phyloP scores from a whole-genome alignment of 768 basidiomycete species.

The Termitomyces sp. region DNA sequence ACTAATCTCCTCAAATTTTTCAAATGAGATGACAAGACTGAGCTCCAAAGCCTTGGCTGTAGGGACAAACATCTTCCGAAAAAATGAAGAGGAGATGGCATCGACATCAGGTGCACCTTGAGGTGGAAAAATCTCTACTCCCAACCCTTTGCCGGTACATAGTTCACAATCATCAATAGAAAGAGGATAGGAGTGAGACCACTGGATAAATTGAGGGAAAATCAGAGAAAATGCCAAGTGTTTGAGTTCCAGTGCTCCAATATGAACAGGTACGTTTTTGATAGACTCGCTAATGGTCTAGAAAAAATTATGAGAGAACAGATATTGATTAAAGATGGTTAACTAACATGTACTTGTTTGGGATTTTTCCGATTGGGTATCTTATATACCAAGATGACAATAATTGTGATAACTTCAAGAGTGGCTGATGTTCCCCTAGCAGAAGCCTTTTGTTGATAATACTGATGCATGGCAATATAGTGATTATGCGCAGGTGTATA shows the following conservation, averaged over 20 bases:
- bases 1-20: no score
- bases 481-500: neutral
- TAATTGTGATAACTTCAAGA: neutral
- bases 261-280: neutral
- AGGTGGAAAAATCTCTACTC: no score
- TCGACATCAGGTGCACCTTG: no score
- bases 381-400: neutral
- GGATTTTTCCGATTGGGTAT: neutral
- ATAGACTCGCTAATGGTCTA: neutral
- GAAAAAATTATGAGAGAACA: neutral
- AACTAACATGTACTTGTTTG: neutral
- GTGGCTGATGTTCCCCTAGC: neutral
- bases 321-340: no score
- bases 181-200: neutral
- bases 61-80: no score
- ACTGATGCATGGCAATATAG: neutral
- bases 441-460: neutral
- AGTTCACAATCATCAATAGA: neutral
- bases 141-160: neutral
- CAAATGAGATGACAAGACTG: no score
- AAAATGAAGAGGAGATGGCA: no score
- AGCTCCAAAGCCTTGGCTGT: no score
- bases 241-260: no score
- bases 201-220: neutral
- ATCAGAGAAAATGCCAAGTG: no score